phyloP scores from a whole-genome alignment of 495 filamentous ascomycete species.

The Podospora bellae-mahoneyi region DNA sequence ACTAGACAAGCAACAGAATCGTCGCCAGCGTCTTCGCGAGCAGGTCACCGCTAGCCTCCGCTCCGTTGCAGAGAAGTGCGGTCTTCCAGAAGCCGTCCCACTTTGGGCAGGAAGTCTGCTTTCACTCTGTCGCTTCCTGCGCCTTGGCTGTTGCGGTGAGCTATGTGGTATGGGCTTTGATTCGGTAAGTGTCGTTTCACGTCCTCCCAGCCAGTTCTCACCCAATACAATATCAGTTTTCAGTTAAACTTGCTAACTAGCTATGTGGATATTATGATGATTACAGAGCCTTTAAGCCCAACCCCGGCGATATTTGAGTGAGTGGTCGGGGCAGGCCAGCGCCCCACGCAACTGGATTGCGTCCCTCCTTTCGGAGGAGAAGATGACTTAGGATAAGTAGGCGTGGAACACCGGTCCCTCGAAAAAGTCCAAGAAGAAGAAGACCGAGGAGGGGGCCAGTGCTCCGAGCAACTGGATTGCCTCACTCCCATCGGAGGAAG shows the following conservation, averaged over 20 bases:
- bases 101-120: neutral
- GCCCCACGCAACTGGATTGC: slow-evolving; percentile 46
- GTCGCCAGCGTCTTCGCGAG: neutral
- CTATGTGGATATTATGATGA: no score
- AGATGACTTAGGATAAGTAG: slow-evolving; percentile 59
- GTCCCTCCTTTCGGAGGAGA: slow-evolving; percentile 72
- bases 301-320: no score
- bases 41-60: neutral
- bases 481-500: no score
- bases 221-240: no score
- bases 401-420: slow-evolving; percentile 74
- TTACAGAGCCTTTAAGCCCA: no score
- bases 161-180: no score
- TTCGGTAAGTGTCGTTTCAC: no score
- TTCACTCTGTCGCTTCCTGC: neutral
- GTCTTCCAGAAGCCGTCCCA: no score
- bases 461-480: no score
- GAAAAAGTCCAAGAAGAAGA: slow-evolving; percentile 57
- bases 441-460: slow-evolving; percentile 32
- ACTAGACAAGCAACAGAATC: neutral
- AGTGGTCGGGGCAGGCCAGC: slow-evolving; percentile 4
- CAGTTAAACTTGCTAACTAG: no score
- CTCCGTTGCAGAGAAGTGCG: neutral
- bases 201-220: no score
- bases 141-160: neutral